Conservation (phyloP, 805 yeast genomes). For the Schwanniomyces pseudopolymorphus region DNA sequence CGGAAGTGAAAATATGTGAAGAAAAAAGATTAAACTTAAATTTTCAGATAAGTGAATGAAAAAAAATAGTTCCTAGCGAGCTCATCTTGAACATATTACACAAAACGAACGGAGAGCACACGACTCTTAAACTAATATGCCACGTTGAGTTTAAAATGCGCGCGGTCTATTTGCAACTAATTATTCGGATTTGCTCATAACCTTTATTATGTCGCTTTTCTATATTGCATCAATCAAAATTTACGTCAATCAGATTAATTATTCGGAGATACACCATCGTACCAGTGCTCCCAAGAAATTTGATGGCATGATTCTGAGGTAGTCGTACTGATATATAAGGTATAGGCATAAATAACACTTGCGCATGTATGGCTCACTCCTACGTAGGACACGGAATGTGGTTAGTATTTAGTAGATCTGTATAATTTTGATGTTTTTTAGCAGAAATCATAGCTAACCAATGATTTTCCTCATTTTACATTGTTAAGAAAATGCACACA, state of each 20-base stretch:
- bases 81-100: neutral
- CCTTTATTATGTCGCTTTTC: neutral
- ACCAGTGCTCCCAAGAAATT: neutral
- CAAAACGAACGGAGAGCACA: neutral
- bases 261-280: neutral
- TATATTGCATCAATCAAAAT: too few relatives aligned
- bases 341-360: too few relatives aligned
- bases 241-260: neutral
- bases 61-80: neutral
- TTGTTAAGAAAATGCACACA: neutral
- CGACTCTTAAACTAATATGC: neutral
- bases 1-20: conserved; percentile 37
- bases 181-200: neutral
- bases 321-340: too few relatives aligned
- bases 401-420: neutral
- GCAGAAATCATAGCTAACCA: too few relatives aligned
- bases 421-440: neutral
- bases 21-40: conserved; percentile 13
- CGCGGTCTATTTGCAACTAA: neutral
- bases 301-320: neutral
- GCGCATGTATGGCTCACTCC: neutral
- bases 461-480: neutral
- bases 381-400: neutral
- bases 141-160: neutral
- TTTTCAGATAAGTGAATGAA: conserved; percentile 3